Evolutionary conservation across 106 monocot genomes (phyloP), one percentile per base, ranked within the genome.

Genomic region (Phalaenopsis equestris): DNA sequence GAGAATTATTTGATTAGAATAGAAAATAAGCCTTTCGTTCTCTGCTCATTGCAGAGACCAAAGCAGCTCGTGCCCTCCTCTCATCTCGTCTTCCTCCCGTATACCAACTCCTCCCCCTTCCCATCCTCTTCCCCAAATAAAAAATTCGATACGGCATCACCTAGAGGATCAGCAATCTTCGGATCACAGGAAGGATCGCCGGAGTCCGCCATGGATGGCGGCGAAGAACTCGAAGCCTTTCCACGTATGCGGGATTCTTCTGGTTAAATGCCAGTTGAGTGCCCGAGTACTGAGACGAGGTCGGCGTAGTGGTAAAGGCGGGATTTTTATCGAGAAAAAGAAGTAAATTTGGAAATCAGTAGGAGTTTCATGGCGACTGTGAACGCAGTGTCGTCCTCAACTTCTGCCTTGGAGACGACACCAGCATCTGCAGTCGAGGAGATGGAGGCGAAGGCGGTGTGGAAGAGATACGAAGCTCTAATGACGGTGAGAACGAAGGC

Each of bases 391-490:
- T 70, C 70, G 14, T 70, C 70, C 15, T 39, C 70, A 19, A 70
- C 70, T 12, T 39, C 70, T 3, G 38, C 38, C 15, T 39, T 15
- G 23, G 70, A 70, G 39, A 38, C 14, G 70, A 70, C 70, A 14
- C 39, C 36, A 21, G 70, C 36, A 12, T 39, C 70, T 15, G 12
- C 38, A 38, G 79, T 37, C 67, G 92, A 93, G 86, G 90, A 88
- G 8, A 79, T 67, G 42, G 80, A 85, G 23, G 87, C 83, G 68
- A 87, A 79, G 76, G 85, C 88, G 2, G 89, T 79, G 52, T 85
- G 82, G 15, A 92, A 92, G 86, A 79, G 94, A 49, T 98, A 88
- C 84, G 94, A 98, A 17, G 89, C 86, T 39, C 83, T 98, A 58
- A 65, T 87, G 52, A 86, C 79, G 55, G 92, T 98, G 56, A 65